Conservation (phyloP, 2,329 filamentous ascomycete species). For the Ceratocystiopsis sp. region DNA sequence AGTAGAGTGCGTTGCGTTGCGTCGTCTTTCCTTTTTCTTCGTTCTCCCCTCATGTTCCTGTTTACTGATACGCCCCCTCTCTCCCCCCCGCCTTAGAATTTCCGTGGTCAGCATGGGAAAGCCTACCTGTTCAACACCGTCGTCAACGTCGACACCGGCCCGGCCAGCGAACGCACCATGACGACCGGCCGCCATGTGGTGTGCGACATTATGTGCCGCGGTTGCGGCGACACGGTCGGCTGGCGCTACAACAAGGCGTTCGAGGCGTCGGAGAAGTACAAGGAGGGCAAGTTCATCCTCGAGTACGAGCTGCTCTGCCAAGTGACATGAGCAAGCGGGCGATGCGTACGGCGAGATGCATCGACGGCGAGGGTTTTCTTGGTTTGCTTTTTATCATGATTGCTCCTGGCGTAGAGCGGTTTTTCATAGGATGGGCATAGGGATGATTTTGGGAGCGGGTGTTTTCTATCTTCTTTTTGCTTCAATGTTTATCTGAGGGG, state of each 20-base stretch:
- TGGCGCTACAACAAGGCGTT: conserved; percentile 99
- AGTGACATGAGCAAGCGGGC: conserved; percentile 34
- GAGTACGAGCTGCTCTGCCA: conserved; percentile 79
- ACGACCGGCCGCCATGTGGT: conserved; percentile 91
- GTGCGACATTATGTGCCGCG: conserved; percentile 76
- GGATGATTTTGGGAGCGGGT: no score
- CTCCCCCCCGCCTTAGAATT: conserved; percentile 46
- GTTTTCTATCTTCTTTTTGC: no score
- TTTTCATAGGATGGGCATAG: no score
- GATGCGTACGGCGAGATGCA: not conserved
- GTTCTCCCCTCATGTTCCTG: not conserved
- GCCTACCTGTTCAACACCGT: conserved; percentile 91
- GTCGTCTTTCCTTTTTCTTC: conserved; percentile 2
- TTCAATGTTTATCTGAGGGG: no score
- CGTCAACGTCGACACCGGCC: conserved; percentile 72
- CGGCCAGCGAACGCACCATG: conserved; percentile 92
- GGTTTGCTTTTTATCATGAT: no score
- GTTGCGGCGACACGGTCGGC: conserved; percentile 83
- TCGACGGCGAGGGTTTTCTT: no score
- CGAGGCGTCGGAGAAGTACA: conserved; percentile 87
- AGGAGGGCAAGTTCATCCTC: conserved; percentile 95
- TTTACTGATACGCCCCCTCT: not conserved
- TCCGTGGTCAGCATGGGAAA: conserved; percentile 95
- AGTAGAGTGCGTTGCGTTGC: conserved; percentile 51
- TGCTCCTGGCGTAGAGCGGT: no score